Base-by-base conservation (phyloP, 1,284 basidiomycete genomes). In the Rhodotorula sp. region DNA sequence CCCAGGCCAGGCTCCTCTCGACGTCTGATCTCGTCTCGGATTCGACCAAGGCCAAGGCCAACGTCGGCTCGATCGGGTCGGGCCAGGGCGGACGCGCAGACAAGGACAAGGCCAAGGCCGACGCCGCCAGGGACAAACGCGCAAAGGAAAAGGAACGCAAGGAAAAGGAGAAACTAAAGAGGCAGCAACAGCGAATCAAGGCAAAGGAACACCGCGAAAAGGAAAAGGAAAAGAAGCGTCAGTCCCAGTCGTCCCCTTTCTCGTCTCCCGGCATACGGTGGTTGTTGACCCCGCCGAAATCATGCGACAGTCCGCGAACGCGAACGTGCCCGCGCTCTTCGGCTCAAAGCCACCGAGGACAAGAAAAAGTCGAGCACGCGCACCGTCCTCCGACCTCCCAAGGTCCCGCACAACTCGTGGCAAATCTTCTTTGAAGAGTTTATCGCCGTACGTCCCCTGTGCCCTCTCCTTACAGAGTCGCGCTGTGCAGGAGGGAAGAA, bases 371-470 rank as follows among this genome's bases (percentile, higher is more conserved):
- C 68, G 3, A 49, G 33, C 20, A 66, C 60, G n/a, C 53, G 49
- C 6, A 67, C 69, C 8, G 7, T 10, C 29, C 58, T 74, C 20
- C 66, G 59, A 53, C 71, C 68, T 26, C 73, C 73, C 26, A 75
- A 73, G 60, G 56, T 53, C 6, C 67, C 69, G 18, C 45, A 48
- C 20, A 75, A 67, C 64, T 15, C 66, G 18, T 75, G 73, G 73
- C 26, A 37, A 24, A 62, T 75, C 61, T 75, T 67, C 67, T 30
- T 73, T 22, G 3, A 24, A 58, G 67, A 69, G 26, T 75, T 51
- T 60, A 54, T 71, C 55, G 26, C 44, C 18, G 73, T 72, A n/a
- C 45, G 71, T 65, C 24, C 20, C 6, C n/a, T 1, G 1, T 45
- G 4, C 29, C 33, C 44, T 3, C 12, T 26, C 20, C 15, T 22